phyloP scores from a whole-genome alignment of 108 stramenopile species.

The Nannochloropsis oceanica region DNA sequence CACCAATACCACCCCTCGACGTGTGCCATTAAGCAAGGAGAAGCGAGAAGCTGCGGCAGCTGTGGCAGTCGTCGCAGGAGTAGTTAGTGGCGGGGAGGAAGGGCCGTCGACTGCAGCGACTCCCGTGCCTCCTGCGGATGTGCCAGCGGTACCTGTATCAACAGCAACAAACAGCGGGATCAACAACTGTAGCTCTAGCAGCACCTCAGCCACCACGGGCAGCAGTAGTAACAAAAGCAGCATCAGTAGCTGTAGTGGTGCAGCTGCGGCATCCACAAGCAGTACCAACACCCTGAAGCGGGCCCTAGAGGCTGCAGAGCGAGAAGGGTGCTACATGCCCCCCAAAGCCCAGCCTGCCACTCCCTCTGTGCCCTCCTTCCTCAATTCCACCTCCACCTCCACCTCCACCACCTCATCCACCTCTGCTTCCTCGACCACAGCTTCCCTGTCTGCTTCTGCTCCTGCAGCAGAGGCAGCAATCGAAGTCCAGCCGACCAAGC shows the following conservation, averaged over 20 bases:
- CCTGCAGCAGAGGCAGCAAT: not conserved
- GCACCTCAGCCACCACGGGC: not conserved
- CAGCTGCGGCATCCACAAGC: not conserved
- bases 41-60: not conserved
- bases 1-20: not conserved
- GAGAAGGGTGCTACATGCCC: not conserved
- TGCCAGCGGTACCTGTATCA: too few species aligned
- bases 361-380: not conserved
- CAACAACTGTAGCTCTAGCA: not conserved
- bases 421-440: not conserved
- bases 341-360: not conserved
- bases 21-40: not conserved
- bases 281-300: not conserved
- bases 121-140: not conserved
- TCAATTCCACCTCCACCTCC: not conserved
- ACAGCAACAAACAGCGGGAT: not conserved
- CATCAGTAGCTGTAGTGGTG: not conserved
- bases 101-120: not conserved
- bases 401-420: not conserved
- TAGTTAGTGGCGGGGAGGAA: not conserved
- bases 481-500: not conserved
- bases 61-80: not conserved
- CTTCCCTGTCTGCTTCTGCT: not conserved
- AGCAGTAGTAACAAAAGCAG: not conserved
- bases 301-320: not conserved